Evolutionary conservation across 2,329 filamentous ascomycete genomes (phyloP), one percentile per base, ranked within the genome.

Genomic region (Claviceps purpurea): DNA sequence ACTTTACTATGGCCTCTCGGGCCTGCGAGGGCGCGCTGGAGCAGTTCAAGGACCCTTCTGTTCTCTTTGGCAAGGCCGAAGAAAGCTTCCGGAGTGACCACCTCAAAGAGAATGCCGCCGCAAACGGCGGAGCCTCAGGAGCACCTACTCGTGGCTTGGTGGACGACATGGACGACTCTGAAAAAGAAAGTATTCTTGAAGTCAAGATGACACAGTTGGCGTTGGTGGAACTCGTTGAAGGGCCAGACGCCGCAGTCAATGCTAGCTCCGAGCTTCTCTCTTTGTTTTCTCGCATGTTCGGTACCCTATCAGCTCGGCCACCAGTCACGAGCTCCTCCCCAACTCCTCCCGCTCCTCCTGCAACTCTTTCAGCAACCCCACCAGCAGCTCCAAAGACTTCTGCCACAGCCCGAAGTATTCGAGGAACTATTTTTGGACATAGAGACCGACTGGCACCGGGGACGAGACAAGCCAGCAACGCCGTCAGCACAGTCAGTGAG

Each of bases 121-220:
- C 57, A 10, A 64, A 62, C 46, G 54, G 51, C 3, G 47, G 50
- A 3, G 47, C 57, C 22, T 37, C 56, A 5, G 56, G 58, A 7
- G 61, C 63, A 11, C 54, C 59, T 18, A 54, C 53, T 26, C 65
- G 61, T 56, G 81, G 82, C 3, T 63, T 87, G 47, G 76, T 94
- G 1, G 85, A 91, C 57, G 81, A 87, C 45, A 87, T 96, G 81
- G 85, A 89, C 56, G 80, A 83, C 53, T 80, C 82, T 26, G 90
- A 97, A 63, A 94, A 89, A 63, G 87, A 90, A 65, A 79, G 81
- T 48, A 84, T 98, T 43, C 70, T 98, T n/a, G 87, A 97, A 66
- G 82, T 96, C 55, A 95, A 95, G 66, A 95, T 97, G 80, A 96
- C 91, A 11, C 90, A 97, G 62, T 73, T 98, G 54, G 78, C 86